phyloP scores from a whole-genome alignment of 352 stramenopile genomes.

The Phytophthora crassamura region DNA sequence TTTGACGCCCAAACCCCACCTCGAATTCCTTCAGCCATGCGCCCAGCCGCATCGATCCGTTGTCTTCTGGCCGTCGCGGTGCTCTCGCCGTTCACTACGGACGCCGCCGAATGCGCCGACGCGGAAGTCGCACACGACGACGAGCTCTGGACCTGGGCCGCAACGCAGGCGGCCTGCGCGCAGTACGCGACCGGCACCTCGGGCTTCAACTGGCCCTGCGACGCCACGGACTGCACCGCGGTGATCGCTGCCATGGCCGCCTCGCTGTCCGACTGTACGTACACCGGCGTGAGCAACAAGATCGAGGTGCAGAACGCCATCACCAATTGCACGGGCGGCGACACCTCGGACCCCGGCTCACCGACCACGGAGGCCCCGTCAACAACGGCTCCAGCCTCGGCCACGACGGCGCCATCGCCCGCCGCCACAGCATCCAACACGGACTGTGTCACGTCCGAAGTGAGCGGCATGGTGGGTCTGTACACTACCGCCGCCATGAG shows the following conservation, averaged over 20 bases:
- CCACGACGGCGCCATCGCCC: background rate
- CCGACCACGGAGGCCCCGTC: conserved; percentile 14
- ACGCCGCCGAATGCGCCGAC: conserved; percentile 25
- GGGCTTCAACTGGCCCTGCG: conserved; percentile 19
- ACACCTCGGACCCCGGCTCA: conserved; percentile 3
- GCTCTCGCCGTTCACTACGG: background rate
- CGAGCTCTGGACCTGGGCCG: conserved; percentile 17
- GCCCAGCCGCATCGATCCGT: background rate
- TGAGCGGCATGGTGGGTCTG: conserved; percentile 20
- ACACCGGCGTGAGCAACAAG: conserved; percentile 34
- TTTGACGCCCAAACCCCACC: background rate
- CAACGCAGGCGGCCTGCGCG: conserved; percentile 17
- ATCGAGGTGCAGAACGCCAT: conserved; percentile 29
- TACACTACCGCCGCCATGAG: conserved; percentile 25
- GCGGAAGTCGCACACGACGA: conserved; percentile 14
- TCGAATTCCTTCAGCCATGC: background rate
- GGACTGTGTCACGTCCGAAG: conserved; percentile 23
- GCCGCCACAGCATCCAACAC: conserved; percentile 11
- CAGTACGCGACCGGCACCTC: conserved; percentile 18
- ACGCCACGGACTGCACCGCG: conserved; percentile 15
- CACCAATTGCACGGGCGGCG: conserved; percentile 15
- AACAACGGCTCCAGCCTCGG: conserved; percentile 4
- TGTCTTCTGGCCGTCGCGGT: background rate
- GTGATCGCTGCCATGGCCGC: conserved; percentile 17
- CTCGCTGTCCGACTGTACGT: conserved; percentile 27